Evolutionary conservation across 176 grass and related monocot species (phyloP), one percentile per base, ranked within the genome.

Genomic region (Oryza punctata): DNA sequence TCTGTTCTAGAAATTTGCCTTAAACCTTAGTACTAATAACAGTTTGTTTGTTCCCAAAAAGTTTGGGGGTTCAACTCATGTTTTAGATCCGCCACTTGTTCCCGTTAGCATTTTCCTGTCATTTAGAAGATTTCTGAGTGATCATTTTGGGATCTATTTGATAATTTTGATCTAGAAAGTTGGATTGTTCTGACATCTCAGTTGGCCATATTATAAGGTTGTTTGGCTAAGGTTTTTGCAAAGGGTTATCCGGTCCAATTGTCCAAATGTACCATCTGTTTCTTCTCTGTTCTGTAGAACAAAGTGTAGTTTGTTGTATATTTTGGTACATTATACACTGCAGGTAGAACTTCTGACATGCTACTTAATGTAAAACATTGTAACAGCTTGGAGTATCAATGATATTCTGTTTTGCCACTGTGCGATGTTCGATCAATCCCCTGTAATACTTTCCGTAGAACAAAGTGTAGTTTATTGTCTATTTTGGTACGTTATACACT

Each of bases 211-310:
- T 35, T 52, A 23, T n/a, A 71, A 26, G 54, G 24, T 13, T 30
- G 27, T 82, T 27, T 63, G 37, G 28, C 16, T 73, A 26, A 45
- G 28, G 40, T 50, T 72, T 86, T 72, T 27, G 13, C 69, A 70
- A 70, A 52, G 45, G 29, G 78, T 6, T 10, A 32, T 13, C 26
- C 24, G 50, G 67, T 78, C 9, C 12, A 27, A 37, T 49, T 66
- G 67, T 78, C 9, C 12, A 27, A 37, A 64, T 66, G 23, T 2
- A 59, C 61, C 18, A 8, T 12, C 21, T 21, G 60, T 41, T 72
- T 64, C 23, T 69, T 64, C 23, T 69, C 60, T 74, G 30, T 23
- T 29, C 50, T 37, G 2, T 65, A 65, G 40, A 72, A 7, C 38
- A 41, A 12, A 78, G 28, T 19, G 45, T 68, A 33, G 21, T 26